Conservation (phyloP, 2,329 filamentous ascomycete genomes). For the Malbranchea zuffiana region DNA sequence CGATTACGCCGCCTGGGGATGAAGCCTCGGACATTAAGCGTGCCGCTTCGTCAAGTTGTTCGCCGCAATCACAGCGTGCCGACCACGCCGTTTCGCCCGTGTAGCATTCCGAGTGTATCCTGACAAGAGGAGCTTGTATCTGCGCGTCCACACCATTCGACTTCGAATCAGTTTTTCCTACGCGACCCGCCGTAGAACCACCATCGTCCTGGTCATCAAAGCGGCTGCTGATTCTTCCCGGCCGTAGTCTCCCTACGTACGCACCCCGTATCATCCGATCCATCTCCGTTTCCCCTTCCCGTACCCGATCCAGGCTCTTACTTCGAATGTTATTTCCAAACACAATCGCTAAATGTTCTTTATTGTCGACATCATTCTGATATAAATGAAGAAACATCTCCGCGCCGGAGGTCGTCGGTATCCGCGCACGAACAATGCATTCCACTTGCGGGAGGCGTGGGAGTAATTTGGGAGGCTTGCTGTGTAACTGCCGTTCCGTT, state of each 20-base stretch:
- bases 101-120: constrained; percentile 97
- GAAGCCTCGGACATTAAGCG: constrained; percentile 58
- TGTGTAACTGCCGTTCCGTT: constrained; percentile 20
- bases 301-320: constrained; percentile 45
- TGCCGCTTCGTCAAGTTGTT: constrained; percentile 93
- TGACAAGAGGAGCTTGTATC: constrained; percentile 56
- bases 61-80: constrained; percentile 91
- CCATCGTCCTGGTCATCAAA: constrained; percentile 37
- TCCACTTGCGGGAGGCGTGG: constrained; percentile 71
- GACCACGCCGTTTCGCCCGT: constrained; percentile 98
- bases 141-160: constrained; percentile 10
- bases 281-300: constrained; percentile 40
- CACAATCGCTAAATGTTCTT: constrained; percentile 94
- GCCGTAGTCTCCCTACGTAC: constrained; percentile 77
- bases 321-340: constrained; percentile 76
- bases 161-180: too few relatives aligned
- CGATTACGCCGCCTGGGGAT: constrained; percentile 68
- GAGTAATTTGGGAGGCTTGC: constrained; percentile 60
- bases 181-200: too few relatives aligned
- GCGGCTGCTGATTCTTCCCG: constrained; percentile 68
- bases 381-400: constrained; percentile 98
- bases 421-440: constrained; percentile 87
- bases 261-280: constrained; percentile 83
- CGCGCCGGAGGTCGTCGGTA: constrained; percentile 79
- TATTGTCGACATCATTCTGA: constrained; percentile 81